Evolutionary conservation across 1,284 basidiomycete species (phyloP).

Genomic region (Cystobasidium slooffiae): DNA sequence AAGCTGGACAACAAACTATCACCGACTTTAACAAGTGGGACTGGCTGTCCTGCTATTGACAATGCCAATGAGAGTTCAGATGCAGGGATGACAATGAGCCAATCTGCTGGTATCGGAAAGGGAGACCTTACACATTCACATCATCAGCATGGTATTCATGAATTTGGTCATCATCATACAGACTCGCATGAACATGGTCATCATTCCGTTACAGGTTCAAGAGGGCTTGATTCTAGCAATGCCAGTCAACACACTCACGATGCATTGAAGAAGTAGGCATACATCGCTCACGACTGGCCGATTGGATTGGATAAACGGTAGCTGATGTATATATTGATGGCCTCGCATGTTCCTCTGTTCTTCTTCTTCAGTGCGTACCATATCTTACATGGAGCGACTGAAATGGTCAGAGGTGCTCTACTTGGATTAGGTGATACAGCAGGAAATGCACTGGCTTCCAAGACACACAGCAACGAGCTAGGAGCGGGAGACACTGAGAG

Average conservation of each 20-base stretch:
- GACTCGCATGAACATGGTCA: neutral
- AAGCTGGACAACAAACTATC: too few species aligned
- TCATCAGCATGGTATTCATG: neutral
- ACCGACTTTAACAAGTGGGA: too few species aligned
- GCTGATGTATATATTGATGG: too few species aligned
- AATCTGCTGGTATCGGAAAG: neutral
- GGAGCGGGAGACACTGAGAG: neutral
- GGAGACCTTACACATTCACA: neutral
- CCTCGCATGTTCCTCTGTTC: neutral
- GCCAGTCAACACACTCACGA: neutral
- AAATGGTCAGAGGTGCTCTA: slow-evolving; percentile 16
- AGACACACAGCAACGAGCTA: neutral
- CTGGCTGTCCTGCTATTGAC: too few species aligned
- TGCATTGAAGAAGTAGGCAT: neutral
- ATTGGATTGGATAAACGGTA: too few species aligned
- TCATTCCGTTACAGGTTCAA: too few species aligned
- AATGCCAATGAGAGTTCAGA: too few species aligned
- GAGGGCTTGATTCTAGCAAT: too few species aligned
- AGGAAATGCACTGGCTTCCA: slow-evolving; percentile 13
- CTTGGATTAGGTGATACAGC: slow-evolving; percentile 20
- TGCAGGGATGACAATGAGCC: too few species aligned
- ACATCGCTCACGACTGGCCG: too few species aligned
- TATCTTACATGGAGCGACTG: slow-evolving; percentile 16
- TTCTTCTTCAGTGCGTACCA: slow-evolving; percentile 6
- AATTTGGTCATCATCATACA: too few species aligned